A percentile compares a stretch with the other conserved stretches of the same genome.
Conservation (phyloP, 2,329 filamentous ascomycete species). For the Aspergillus pseudonomiae region DNA sequence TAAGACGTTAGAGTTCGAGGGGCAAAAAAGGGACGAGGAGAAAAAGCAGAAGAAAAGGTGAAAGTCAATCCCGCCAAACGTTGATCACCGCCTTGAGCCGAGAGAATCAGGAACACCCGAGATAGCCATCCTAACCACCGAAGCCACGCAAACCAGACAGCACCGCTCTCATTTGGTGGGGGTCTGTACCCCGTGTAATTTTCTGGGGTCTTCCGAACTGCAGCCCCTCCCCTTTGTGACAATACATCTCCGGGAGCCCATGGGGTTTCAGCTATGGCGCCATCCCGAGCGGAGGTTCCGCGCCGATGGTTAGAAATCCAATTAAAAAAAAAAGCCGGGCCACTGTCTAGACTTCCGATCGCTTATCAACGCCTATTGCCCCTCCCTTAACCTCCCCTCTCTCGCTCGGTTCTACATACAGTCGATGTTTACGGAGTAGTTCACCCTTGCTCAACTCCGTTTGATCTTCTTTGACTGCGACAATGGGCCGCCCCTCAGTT, state of each 20-base stretch:
- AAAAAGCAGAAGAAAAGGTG: no score
- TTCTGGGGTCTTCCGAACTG: background rate
- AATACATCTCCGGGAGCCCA: background rate
- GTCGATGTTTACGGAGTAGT: background rate
- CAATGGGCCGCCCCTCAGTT: conserved; percentile 33
- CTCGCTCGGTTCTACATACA: background rate
- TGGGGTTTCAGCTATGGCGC: conserved; percentile 27
- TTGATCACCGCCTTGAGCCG: background rate
- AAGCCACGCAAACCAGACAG: no score
- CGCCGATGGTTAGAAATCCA: conserved; percentile 14
- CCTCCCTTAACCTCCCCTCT: background rate
- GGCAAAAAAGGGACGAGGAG: background rate
- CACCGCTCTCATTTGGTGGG: background rate
- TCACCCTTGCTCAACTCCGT: background rate
- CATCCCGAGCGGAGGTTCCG: conserved; percentile 11
- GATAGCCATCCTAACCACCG: no score
- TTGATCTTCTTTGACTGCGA: background rate
- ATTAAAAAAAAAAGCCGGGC: conserved; percentile 1
- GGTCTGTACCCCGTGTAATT: background rate
- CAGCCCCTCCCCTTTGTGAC: background rate
- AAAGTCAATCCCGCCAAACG: background rate
- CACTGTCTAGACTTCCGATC: background rate
- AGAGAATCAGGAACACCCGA: background rate
- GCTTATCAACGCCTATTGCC: background rate
- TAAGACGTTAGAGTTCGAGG: background rate